These are phyloP conservation scores for Trichoderma lentiforme DNA, from an alignment of 2,329 filamentous ascomycete species.

Conservation along the genomic window DNA sequence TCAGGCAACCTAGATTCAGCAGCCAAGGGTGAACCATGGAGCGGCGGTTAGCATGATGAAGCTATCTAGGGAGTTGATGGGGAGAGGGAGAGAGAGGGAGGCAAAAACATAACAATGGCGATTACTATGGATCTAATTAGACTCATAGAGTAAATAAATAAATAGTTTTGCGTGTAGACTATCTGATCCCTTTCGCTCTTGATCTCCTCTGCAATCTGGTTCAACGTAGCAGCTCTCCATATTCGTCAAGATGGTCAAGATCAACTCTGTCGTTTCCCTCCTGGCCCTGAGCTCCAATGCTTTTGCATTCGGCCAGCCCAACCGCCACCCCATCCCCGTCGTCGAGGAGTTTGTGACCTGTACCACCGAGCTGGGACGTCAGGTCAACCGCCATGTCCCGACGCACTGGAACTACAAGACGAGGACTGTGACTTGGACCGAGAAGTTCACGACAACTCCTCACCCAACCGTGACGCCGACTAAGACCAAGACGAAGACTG, in stretches of 20 bases:
- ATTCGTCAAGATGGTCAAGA: slow-evolving; percentile 10
- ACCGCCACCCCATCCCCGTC: neutral
- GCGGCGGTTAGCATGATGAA: neutral
- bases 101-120: neutral
- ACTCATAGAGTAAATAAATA: neutral
- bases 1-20: neutral
- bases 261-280: slow-evolving; percentile 7
- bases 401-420: slow-evolving; percentile 10
- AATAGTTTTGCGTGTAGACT: neutral
- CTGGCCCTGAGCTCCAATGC: slow-evolving; percentile 2
- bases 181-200: neutral
- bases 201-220: neutral
- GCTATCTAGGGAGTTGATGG: neutral
- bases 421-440: neutral
- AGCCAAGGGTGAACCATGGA: neutral
- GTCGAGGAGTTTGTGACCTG: slow-evolving; percentile 2
- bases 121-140: neutral
- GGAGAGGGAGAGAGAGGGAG: neutral
- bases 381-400: neutral
- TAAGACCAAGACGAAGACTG: slow-evolving; percentile 1
- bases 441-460: slow-evolving; percentile 8
- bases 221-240: neutral
- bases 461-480: slow-evolving; percentile 5
- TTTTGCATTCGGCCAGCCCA: neutral
- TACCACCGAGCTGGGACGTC: neutral